Conservation (phyloP, 345 rosid species). For the Mercurialis annua region DNA sequence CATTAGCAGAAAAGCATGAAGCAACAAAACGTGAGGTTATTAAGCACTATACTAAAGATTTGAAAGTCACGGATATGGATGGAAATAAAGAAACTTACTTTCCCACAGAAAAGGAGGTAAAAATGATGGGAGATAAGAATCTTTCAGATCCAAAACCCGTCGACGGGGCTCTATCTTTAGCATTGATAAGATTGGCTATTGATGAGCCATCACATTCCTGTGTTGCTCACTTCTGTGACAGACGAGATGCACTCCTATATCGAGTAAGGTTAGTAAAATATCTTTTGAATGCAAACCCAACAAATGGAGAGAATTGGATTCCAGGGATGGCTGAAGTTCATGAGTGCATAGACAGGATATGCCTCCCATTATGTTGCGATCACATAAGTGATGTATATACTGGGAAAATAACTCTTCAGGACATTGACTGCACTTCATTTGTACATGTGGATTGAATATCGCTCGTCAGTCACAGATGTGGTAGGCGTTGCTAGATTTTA, state of each 20-base stretch:
- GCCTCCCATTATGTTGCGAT: slow-evolving; percentile 68
- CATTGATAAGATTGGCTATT: slow-evolving; percentile 64
- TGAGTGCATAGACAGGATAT: slow-evolving; percentile 51
- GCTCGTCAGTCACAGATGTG: not conserved
- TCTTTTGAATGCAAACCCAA: slow-evolving; percentile 39
- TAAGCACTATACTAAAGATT: slow-evolving; percentile 73
- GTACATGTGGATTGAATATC: slow-evolving; percentile 45
- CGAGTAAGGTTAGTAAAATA: slow-evolving; percentile 67
- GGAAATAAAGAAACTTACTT: slow-evolving; percentile 60
- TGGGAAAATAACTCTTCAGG: slow-evolving; percentile 77
- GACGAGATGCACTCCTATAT: slow-evolving; percentile 46
- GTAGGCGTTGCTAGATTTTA: not conserved
- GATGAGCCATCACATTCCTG: slow-evolving; percentile 62
- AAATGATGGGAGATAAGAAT: slow-evolving; percentile 91
- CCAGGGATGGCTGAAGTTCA: slow-evolving; percentile 59
- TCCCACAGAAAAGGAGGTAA: slow-evolving; percentile 75
- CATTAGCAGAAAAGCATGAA: slow-evolving; percentile 87
- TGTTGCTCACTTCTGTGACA: slow-evolving; percentile 69
- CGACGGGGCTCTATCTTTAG: slow-evolving; percentile 70
- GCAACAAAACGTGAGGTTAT: slow-evolving; percentile 78
- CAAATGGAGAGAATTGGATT: slow-evolving; percentile 55
- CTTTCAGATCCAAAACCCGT: slow-evolving; percentile 82
- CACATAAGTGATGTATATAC: slow-evolving; percentile 62
- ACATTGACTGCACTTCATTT: slow-evolving; percentile 57
- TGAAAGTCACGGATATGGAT: slow-evolving; percentile 49